Conservation (phyloP, 1,139 yeast species). For the Zygotorulaspora mrakii region DNA sequence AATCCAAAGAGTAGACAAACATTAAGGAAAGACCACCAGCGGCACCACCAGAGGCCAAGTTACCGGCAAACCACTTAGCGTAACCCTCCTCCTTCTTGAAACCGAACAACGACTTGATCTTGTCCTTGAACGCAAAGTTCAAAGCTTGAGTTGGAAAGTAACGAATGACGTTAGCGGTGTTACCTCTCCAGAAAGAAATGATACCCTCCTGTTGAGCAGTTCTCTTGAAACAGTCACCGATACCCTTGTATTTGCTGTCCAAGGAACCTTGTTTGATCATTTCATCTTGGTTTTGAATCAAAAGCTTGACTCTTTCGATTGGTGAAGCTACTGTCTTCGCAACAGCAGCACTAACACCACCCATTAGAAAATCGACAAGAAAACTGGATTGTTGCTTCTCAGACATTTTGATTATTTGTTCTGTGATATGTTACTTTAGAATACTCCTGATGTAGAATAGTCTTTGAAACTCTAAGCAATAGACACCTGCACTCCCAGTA, state of each 20-base stretch:
- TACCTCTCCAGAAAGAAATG: constrained; percentile 76
- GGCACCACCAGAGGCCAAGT: constrained; percentile 79
- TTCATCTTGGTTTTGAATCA: constrained; percentile 80
- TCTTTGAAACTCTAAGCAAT: no score
- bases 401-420: constrained; percentile 18
- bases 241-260: constrained; percentile 63
- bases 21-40: constrained; percentile 76
- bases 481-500: no score
- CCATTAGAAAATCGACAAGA: constrained; percentile 63
- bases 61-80: constrained; percentile 71
- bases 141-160: constrained; percentile 84
- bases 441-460: no score
- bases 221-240: constrained; percentile 67
- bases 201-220: constrained; percentile 70
- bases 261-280: constrained; percentile 79
- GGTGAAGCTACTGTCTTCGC: constrained; percentile 84
- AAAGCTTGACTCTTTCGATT: constrained; percentile 75
- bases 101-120: constrained; percentile 74
- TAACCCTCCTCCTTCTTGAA: constrained; percentile 64
- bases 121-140: constrained; percentile 81
- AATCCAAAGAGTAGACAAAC: constrained; percentile 76
- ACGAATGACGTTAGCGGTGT: constrained; percentile 79
- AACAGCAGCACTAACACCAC: constrained; percentile 84
- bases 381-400: constrained; percentile 38
- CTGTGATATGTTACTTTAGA: constrained; percentile 1